Conservation (phyloP, 305 asterid genomes). For the Nicotiana rustica region DNA sequence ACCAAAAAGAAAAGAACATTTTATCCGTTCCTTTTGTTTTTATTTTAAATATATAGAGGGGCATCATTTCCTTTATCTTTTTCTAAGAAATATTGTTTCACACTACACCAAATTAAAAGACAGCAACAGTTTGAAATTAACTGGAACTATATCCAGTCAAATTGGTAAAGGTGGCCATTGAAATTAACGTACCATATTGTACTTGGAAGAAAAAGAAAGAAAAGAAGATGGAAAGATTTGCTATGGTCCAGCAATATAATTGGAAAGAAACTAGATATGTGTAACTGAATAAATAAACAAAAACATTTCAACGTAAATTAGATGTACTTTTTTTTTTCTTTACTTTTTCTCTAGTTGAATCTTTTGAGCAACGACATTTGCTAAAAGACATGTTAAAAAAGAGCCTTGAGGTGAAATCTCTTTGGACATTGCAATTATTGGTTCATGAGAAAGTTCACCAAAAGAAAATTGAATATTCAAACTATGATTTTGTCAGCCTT, state of each 20-base stretch:
- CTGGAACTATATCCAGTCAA: not conserved
- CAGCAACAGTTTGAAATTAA: not conserved
- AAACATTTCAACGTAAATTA: not conserved
- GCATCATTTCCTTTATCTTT: too few species aligned
- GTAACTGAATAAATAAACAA: not conserved
- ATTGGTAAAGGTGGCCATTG: not conserved
- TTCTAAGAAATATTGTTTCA: too few species aligned
- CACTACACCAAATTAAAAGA: too few species aligned
- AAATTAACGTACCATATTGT: not conserved
- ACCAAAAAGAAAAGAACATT: too few species aligned
- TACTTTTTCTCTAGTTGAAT: not conserved
- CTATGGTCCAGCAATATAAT: not conserved
- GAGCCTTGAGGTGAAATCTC: conserved; percentile 14
- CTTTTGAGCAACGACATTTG: conserved; percentile 21
- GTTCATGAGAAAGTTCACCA: conserved; percentile 5
- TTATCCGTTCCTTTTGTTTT: too few species aligned
- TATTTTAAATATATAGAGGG: too few species aligned
- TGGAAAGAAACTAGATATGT: conserved; percentile 12
- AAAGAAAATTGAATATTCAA: not conserved
- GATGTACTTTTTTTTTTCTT: not conserved
- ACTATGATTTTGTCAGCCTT: conserved; percentile 17
- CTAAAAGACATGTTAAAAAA: conserved; percentile 23
- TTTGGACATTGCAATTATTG: conserved; percentile 23
- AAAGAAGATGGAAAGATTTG: not conserved
- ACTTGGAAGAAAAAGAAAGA: not conserved